Conservation (phyloP, 1,284 basidiomycete genomes). For the Fomitopsis palustris region DNA sequence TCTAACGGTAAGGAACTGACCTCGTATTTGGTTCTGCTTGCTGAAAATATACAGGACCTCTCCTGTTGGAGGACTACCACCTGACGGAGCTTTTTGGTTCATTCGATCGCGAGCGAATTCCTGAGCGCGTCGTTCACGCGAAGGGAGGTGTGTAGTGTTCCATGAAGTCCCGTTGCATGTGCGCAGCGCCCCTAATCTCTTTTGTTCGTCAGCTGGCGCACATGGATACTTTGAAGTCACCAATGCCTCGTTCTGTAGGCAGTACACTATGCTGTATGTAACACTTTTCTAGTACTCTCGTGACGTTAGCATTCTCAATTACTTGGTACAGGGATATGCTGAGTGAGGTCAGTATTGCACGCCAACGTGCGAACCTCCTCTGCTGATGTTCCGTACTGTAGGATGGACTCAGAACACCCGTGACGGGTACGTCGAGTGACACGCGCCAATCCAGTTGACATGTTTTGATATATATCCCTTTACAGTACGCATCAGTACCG, state of each 20-base stretch:
- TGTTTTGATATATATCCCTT: slow-evolving; percentile 46
- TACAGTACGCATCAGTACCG: slow-evolving; percentile 85
- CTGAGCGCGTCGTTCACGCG: slow-evolving; percentile 39
- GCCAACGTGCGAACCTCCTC: neutral
- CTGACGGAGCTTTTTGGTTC: slow-evolving; percentile 47
- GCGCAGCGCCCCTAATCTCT: neutral
- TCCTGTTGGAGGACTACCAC: slow-evolving; percentile 22
- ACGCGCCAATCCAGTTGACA: neutral
- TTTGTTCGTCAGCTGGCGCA: slow-evolving; percentile 35
- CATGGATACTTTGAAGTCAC: slow-evolving; percentile 54
- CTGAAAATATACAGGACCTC: slow-evolving; percentile 12
- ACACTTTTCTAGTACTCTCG: slow-evolving; percentile 30
- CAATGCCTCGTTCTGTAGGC: slow-evolving; percentile 23
- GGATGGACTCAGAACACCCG: slow-evolving; percentile 19
- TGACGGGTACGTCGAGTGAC: slow-evolving; percentile 14
- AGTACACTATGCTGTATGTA: slow-evolving; percentile 25
- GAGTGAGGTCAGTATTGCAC: slow-evolving; percentile 10
- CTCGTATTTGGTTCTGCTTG: neutral
- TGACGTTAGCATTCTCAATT: slow-evolving; percentile 41
- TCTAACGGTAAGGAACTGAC: slow-evolving; percentile 15
- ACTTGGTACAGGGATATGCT: slow-evolving; percentile 17
- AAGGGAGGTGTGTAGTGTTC: slow-evolving; percentile 28
- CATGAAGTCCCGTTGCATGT: neutral
- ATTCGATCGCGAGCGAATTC: slow-evolving; percentile 53
- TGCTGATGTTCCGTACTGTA: neutral